Evolutionary conservation across 108 stramenopile genomes (phyloP).

Genomic region (Mediolabrus comicus): DNA sequence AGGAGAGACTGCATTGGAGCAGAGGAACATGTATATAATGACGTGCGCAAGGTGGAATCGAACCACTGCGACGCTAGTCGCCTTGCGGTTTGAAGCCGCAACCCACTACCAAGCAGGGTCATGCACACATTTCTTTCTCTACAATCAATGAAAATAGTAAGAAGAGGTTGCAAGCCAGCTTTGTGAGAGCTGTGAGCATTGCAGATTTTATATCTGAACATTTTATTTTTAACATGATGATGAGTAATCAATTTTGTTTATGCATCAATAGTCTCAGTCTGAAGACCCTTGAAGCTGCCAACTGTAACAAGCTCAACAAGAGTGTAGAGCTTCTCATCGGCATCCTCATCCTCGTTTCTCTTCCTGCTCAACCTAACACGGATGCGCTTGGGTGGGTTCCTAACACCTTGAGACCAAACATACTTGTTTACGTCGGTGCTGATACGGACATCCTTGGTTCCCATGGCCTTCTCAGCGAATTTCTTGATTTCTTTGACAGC

Average conservation of each 20-base stretch:
- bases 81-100: neutral
- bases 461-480: constrained; percentile 95
- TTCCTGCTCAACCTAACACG: constrained; percentile 96
- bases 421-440: constrained; percentile 87
- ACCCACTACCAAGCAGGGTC: constrained; percentile 68
- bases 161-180: neutral
- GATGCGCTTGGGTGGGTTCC: constrained; percentile 95
- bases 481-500: constrained; percentile 96
- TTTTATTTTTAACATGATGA: neutral
- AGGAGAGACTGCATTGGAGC: too few relatives aligned
- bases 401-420: constrained; percentile 92
- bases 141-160: neutral
- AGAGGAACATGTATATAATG: too few relatives aligned
- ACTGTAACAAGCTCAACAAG: constrained; percentile 94
- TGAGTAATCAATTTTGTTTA: too few relatives aligned
- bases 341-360: constrained; percentile 99
- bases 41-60: constrained; percentile 92
- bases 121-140: constrained; percentile 41
- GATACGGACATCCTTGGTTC: constrained; percentile 93
- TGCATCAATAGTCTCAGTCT: constrained; percentile 87
- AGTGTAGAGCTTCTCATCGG: constrained; percentile 98
- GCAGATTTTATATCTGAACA: constrained; percentile 1
- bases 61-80: constrained; percentile 61
- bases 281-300: constrained; percentile 92
- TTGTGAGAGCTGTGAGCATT: neutral